Conservation (phyloP, 805 yeast species). For the Blastobotrys attinorum region DNA sequence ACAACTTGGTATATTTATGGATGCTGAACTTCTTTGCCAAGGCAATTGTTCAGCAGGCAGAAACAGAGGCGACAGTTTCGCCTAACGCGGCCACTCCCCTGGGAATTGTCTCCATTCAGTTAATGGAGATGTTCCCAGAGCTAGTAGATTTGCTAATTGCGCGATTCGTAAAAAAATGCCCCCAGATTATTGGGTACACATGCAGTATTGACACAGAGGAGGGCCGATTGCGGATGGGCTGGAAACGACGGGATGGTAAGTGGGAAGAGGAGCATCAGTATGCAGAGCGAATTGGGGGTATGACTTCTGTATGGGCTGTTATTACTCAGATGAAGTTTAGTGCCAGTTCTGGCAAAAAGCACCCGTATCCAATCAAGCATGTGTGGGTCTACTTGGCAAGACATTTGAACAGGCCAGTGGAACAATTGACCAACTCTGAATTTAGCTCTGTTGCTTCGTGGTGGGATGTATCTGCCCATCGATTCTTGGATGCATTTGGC, state of each 20-base stretch:
- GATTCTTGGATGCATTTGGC: constrained; percentile 53
- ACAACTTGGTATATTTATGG: constrained; percentile 58
- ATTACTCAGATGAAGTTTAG: constrained; percentile 46
- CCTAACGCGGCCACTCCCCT: constrained; percentile 74
- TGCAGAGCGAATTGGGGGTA: constrained; percentile 83
- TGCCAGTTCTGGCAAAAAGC: constrained; percentile 21
- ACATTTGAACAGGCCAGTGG: constrained; percentile 45
- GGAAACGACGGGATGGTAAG: constrained; percentile 47
- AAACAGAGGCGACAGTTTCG: constrained; percentile 77
- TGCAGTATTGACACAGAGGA: constrained; percentile 71
- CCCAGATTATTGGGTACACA: constrained; percentile 74
- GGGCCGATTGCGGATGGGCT: constrained; percentile 82
- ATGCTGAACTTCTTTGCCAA: constrained; percentile 77
- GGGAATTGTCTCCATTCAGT: constrained; percentile 37
- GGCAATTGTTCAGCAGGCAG: constrained; percentile 83
- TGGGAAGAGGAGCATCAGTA: constrained; percentile 56
- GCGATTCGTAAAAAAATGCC: constrained; percentile 85
- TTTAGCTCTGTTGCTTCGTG: constrained; percentile 66
- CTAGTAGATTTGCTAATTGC: constrained; percentile 57
- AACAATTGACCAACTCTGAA: constrained; percentile 56
- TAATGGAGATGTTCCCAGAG: constrained; percentile 45
- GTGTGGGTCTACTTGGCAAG: constrained; percentile 74
- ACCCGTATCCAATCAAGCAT: constrained; percentile 49
- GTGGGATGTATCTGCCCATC: constrained; percentile 80
- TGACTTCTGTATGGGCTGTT: constrained; percentile 70